These are phyloP conservation scores for Eucommia ulmoides DNA, from an alignment of 257 asterid genomes.

Conservation along the genomic window DNA sequence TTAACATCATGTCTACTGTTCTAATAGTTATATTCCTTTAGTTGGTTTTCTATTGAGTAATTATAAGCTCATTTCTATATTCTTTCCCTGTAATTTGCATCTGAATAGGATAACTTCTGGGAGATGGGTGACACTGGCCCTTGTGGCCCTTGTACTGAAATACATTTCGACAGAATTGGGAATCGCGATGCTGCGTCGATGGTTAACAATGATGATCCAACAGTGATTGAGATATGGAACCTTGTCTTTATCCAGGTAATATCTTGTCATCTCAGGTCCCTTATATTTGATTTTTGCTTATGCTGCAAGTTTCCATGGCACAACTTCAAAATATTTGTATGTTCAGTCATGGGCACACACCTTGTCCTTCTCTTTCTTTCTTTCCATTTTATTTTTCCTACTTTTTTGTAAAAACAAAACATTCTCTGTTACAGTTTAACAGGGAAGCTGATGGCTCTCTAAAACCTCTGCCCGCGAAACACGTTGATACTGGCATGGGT, in stretches of 20 bases:
- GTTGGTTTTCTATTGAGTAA: background rate
- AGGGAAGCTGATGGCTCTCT: slow-evolving; percentile 83
- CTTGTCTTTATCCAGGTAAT: slow-evolving; percentile 91
- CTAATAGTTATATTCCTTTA: too few species aligned
- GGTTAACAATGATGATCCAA: slow-evolving; percentile 93
- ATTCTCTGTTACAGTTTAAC: slow-evolving; percentile 55
- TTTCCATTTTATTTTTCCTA: background rate
- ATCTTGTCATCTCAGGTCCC: background rate
- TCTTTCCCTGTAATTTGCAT: too few species aligned
- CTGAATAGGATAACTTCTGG: slow-evolving; percentile 86
- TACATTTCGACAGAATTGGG: slow-evolving; percentile 92
- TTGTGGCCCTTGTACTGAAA: slow-evolving; percentile 97
- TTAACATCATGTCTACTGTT: too few species aligned
- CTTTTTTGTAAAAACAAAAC: too few species aligned
- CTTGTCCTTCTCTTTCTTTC: background rate
- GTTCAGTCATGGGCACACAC: background rate
- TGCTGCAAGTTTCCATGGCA: background rate
- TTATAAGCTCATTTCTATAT: too few species aligned
- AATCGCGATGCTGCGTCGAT: slow-evolving; percentile 78
- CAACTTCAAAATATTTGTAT: background rate
- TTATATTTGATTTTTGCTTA: background rate
- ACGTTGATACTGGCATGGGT: slow-evolving; percentile 98
- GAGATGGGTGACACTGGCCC: slow-evolving; percentile 99
- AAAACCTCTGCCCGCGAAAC: slow-evolving; percentile 88
- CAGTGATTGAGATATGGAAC: slow-evolving; percentile 97